Base-by-base conservation (phyloP, 2,329 filamentous ascomycete species). In the Neocucurbitaria cava region DNA sequence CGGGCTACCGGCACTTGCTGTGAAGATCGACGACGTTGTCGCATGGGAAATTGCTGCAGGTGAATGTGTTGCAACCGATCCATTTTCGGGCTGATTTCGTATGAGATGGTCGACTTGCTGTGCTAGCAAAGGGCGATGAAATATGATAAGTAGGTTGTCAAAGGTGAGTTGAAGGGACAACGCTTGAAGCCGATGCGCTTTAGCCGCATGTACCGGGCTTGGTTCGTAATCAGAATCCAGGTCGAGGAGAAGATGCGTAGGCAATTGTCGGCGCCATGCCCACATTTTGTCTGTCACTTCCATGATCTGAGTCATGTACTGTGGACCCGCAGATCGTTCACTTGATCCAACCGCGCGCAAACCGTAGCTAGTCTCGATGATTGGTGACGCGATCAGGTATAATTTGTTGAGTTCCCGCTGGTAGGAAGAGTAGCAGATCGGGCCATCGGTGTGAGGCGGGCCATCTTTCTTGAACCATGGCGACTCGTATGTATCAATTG, bases 131-230 rank as follows among this genome's bases (percentile, higher is more conserved):
- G 78, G 78, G n/a, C 77, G 75, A 56, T 79, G 74, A 6, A 80
- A 63, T 3, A 80, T 72, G 36, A 79, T 78, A 4, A 78, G 62
- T 5, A 79, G 58, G 48, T 78, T 79, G 54, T 80, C 77, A 31
- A 76, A 79, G 1, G 78, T 78, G 4, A 80, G 58, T 39, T 79
- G 74, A n/a, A 80, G 49, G 8, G 78, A 73, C n/a, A 79, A 52
- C 1, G 77, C 71, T 54, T 79, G 78, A 1, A 80, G 49, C 5
- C 65, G 61, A 42, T 63, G 50, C 42, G 65, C 56, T 47, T 64
- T 49, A 20, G 41, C 33, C 3, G 54, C 55, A 5, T 51, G 40
- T 10, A 53, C 45, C 9, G 58, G 50, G 17, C 63, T 43, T 2
- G 46, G 28, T n/a, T 52, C 48, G 9, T 55, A 62, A 44, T 73